Percentiles rank a stretch among this genome's conserved stretches.
Evolutionary conservation across 345 rosid species (phyloP).

Genomic region (Lepidium didymum): DNA sequence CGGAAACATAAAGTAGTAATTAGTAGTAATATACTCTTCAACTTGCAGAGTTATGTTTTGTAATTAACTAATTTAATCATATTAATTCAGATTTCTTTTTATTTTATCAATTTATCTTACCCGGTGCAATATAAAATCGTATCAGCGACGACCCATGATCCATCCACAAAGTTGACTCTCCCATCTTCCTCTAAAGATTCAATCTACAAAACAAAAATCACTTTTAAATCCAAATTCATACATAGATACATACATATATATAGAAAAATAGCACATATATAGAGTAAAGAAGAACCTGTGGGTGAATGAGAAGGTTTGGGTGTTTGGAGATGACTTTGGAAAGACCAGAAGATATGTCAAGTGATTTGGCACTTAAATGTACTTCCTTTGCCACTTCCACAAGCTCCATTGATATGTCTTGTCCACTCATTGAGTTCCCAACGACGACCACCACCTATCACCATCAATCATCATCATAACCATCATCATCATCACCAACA

Average conservation of each 20-base stretch:
- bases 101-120: conserved; percentile 33
- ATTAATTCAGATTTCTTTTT: neutral
- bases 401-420: conserved; percentile 89
- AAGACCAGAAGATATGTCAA: conserved; percentile 48
- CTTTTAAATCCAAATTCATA: neutral
- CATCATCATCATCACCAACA: neutral
- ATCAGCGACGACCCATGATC: conserved; percentile 56
- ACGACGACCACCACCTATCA: conserved; percentile 71
- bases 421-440: conserved; percentile 80
- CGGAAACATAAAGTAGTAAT: conserved; percentile 2
- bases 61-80: neutral
- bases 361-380: conserved; percentile 63
- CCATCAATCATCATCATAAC: neutral
- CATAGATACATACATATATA: neutral
- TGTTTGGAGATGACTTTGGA: conserved; percentile 69
- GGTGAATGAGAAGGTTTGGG: conserved; percentile 48
- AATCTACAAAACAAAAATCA: conserved; percentile 38
- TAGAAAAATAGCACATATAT: neutral
- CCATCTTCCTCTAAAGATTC: conserved; percentile 65
- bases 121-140: conserved; percentile 87
- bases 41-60: neutral
- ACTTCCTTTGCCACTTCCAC: conserved; percentile 70
- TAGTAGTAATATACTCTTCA: neutral
- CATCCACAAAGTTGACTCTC: conserved; percentile 49
- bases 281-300: conserved; percentile 40